Conservation (phyloP, 2,329 filamentous ascomycete genomes). For the Geosmithia morbida region DNA sequence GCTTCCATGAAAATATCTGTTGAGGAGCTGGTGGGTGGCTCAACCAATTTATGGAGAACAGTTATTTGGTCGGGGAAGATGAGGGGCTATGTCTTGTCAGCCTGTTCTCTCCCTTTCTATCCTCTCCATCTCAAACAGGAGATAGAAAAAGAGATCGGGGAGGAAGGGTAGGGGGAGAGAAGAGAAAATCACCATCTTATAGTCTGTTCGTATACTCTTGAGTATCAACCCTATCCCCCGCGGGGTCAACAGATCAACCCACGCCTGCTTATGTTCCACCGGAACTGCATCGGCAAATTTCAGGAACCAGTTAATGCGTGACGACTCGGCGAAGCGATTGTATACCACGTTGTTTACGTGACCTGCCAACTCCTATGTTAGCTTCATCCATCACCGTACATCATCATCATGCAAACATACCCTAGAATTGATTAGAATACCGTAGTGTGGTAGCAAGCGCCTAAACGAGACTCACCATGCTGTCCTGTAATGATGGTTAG, state of each 20-base stretch:
- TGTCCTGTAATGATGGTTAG: constrained; percentile 20
- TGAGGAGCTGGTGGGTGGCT: constrained; percentile 25
- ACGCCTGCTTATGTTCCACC: constrained; percentile 43
- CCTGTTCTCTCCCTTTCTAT: neutral
- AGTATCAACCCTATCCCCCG: constrained; percentile 60
- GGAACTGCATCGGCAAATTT: constrained; percentile 54
- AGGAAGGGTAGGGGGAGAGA: too few species aligned
- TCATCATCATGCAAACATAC: neutral
- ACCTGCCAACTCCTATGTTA: constrained; percentile 3
- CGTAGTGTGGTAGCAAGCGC: neutral
- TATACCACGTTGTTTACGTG: constrained; percentile 86
- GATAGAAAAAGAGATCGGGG: neutral
- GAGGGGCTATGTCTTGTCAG: constrained; percentile 47
- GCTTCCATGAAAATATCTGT: constrained; percentile 43
- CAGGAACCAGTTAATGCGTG: constrained; percentile 62
- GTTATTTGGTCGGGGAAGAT: constrained; percentile 70
- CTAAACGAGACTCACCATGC: constrained; percentile 30
- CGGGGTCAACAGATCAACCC: constrained; percentile 56
- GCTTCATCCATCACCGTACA: neutral
- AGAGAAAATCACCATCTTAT: constrained; percentile 73
- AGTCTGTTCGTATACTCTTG: constrained; percentile 66
- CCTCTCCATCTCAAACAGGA: neutral
- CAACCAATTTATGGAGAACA: constrained; percentile 64
- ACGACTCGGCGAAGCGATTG: constrained; percentile 69
- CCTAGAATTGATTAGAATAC: neutral